Evolutionary conservation across 495 filamentous ascomycete genomes (phyloP).

Genomic region (Clavariopsis aquatica): DNA sequence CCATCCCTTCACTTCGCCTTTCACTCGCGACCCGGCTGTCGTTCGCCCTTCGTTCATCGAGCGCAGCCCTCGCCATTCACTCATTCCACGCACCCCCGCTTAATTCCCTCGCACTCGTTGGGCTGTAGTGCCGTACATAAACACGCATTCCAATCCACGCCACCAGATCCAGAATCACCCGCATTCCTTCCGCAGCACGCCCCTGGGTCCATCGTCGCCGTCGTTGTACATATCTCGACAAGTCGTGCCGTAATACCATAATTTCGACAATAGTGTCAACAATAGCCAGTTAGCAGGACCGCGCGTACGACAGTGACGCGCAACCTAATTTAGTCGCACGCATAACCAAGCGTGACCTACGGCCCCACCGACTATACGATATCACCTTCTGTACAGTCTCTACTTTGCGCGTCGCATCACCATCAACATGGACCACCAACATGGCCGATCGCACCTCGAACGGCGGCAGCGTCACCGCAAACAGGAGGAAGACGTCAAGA

Average conservation of each 20-base stretch:
- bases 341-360: neutral
- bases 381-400: neutral
- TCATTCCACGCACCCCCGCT: slow-evolving; percentile 22
- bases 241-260: neutral
- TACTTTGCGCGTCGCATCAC: neutral
- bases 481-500: slow-evolving; percentile 42
- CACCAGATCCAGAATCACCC: slow-evolving; percentile 21
- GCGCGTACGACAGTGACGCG: neutral
- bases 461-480: slow-evolving; percentile 14
- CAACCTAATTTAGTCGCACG: neutral
- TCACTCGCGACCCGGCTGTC: slow-evolving; percentile 39
- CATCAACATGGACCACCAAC: slow-evolving; percentile 12
- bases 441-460: slow-evolving; percentile 17
- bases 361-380: neutral
- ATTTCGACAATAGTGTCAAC: neutral
- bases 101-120: slow-evolving; percentile 34
- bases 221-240: slow-evolving; percentile 20
- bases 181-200: slow-evolving; percentile 33
- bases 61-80: slow-evolving; percentile 38
- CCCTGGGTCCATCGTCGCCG: slow-evolving; percentile 14
- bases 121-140: slow-evolving; percentile 1
- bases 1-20: slow-evolving; percentile 31
- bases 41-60: slow-evolving; percentile 42
- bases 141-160: slow-evolving; percentile 24
- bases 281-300: neutral